Base-by-base conservation (phyloP, 352 stramenopile species). In the Phytopythium ostracodes region DNA sequence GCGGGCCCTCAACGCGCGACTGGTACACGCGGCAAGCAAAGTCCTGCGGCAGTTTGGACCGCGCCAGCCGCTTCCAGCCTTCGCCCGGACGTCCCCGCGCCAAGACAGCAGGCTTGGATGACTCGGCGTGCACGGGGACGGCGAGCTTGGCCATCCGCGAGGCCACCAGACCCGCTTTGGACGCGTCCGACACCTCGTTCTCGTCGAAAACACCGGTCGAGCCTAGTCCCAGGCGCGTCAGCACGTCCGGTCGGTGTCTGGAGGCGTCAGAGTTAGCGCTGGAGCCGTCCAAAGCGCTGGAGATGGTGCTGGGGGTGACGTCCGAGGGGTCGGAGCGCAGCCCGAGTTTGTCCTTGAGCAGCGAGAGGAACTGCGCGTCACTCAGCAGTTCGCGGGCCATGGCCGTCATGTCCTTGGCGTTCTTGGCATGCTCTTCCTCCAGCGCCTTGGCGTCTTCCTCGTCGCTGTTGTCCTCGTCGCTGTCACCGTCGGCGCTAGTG, bases 1-100 rank as follows among this genome's bases (percentile, higher is more conserved):
- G 74, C n/a, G 81, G 81, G 0, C 74, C 75, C 40, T 88, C 78
- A 0, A 80, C 89, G 51, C 78, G 81, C 15, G 71, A 49, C 8
- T 47, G 59, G 47, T 91, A 91, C 59, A 89, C 81, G 22, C 51
- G 77, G 12, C 78, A 73, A 47, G 78, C 84, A 59, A 93, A 93
- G 58, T 78, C 79, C 10, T 61, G 68, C 0, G 84, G 80, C 47
- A 93, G 53, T 3, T 73, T 73, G 6, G 76, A 76, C 0, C 65
- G 67, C 60, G 89, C 87, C 2, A 93, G 72, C 1, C 84, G 80
- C 62, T 91, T 91, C 84, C 81, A 93, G 56, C 81, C 84, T 64
- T 90, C 76, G 7, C 81, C 81, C 3, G 68, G 79, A 9, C 58
- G 65, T 0, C 60, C 15, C 57, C 70, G 17, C 40, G 69, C 29